Evolutionary conservation across 208 protist species (phyloP).

Genomic region (Wallacemonas sp.): DNA sequence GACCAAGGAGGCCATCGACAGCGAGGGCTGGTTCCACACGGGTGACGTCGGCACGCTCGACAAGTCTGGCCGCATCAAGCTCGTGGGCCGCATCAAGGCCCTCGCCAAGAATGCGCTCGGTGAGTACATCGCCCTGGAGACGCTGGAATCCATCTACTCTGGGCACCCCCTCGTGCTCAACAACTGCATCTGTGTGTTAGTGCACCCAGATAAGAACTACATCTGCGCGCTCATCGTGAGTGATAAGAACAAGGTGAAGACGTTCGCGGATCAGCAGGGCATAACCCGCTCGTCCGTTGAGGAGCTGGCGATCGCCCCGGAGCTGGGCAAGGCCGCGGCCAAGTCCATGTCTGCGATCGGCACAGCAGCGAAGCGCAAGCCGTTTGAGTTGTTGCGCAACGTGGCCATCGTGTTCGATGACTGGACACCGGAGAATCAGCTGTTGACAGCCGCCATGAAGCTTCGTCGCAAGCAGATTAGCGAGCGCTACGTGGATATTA

Average conservation of each 20-base stretch:
- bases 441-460: constrained; percentile 77
- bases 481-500: constrained; percentile 45
- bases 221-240: constrained; percentile 61
- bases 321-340: constrained; percentile 17
- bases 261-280: constrained; percentile 49
- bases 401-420: constrained; percentile 50
- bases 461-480: constrained; percentile 61
- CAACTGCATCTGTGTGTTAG: constrained; percentile 75
- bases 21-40: constrained; percentile 89
- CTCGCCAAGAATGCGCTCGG: constrained; percentile 91
- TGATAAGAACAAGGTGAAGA: constrained; percentile 37
- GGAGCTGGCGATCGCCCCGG: not conserved
- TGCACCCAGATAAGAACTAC: constrained; percentile 78
- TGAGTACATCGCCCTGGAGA: constrained; percentile 91
- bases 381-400: constrained; percentile 47
- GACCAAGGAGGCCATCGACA: constrained; percentile 79
- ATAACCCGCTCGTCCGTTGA: constrained; percentile 14
- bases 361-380: constrained; percentile 22
- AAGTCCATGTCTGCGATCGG: constrained; percentile 1
- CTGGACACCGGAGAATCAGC: constrained; percentile 79
- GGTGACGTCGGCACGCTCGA: constrained; percentile 79
- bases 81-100: constrained; percentile 92
- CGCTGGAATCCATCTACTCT: constrained; percentile 76
- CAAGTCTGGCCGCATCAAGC: constrained; percentile 45
- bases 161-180: constrained; percentile 58